Conservation (phyloP, 768 basidiomycete species). For the Macrolepiota fuliginosa region DNA sequence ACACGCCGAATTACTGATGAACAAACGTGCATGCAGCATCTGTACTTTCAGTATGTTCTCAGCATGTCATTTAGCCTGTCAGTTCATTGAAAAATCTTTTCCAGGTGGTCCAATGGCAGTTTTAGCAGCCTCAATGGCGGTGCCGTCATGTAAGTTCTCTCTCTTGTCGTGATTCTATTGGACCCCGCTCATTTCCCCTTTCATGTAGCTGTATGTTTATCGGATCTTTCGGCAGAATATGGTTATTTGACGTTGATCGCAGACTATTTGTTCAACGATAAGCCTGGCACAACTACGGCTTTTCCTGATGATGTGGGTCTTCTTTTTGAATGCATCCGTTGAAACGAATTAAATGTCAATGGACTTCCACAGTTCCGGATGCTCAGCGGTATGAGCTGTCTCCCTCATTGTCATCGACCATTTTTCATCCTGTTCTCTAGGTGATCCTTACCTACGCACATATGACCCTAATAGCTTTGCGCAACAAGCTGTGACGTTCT, state of each 20-base stretch:
- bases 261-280: slow-evolving; percentile 51
- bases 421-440: slow-evolving; percentile 18
- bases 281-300: slow-evolving; percentile 43
- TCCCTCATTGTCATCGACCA: background rate
- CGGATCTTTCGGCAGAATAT: background rate
- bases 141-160: slow-evolving; percentile 38
- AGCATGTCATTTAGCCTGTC: background rate
- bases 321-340: slow-evolving; percentile 3
- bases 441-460: slow-evolving; percentile 42
- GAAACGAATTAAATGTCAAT: slow-evolving; percentile 5
- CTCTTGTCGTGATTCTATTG: background rate
- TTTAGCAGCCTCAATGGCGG: slow-evolving; percentile 42
- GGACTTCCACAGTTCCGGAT: slow-evolving; percentile 43
- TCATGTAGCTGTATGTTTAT: slow-evolving; percentile 26
- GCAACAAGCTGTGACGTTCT: slow-evolving; percentile 46
- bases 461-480: slow-evolving; percentile 43
- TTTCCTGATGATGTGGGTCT: slow-evolving; percentile 52
- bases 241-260: background rate
- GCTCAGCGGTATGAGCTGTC: slow-evolving; percentile 38
- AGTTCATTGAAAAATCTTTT: background rate
- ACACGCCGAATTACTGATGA: slow-evolving; percentile 6
- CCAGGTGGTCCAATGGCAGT: slow-evolving; percentile 43
- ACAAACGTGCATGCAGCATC: slow-evolving; percentile 28
- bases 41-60: slow-evolving; percentile 46
- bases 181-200: slow-evolving; percentile 6